These are phyloP conservation scores for Crucibulum laeve DNA, from an alignment of 768 basidiomycete species.

Conservation along the genomic window DNA sequence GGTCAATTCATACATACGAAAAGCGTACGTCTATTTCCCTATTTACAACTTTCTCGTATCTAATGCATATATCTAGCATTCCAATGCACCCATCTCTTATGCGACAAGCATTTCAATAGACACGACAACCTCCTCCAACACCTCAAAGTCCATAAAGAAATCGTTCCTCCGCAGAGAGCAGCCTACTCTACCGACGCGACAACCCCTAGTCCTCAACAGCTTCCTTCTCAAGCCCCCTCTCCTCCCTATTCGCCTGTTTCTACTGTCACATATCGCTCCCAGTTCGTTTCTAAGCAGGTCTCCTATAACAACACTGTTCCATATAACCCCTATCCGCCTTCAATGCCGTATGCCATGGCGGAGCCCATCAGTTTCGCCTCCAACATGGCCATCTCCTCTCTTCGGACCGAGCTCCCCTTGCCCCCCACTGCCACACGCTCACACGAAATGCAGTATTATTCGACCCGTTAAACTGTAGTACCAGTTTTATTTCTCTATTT, in stretches of 20 bases:
- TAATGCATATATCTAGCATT: conserved; percentile 52
- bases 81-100: conserved; percentile 61
- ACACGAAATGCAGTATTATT: too few relatives aligned
- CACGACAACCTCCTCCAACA: conserved; percentile 82
- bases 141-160: conserved; percentile 60
- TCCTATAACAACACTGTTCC: conserved; percentile 1
- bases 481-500: too few relatives aligned
- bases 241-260: too few relatives aligned
- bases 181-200: not conserved
- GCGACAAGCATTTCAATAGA: conserved; percentile 72
- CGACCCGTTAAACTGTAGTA: too few relatives aligned
- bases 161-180: conserved; percentile 9
- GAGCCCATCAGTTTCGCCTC: conserved; percentile 26
- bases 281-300: too few relatives aligned
- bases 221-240: too few relatives aligned
- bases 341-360: conserved; percentile 9
- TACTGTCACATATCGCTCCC: too few relatives aligned
- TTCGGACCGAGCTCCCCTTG: conserved; percentile 36
- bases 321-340: conserved; percentile 10
- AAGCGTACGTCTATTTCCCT: conserved; percentile 52
- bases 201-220: conserved; percentile 6
- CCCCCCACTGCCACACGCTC: too few relatives aligned
- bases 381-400: conserved; percentile 40
- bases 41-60: conserved; percentile 8
- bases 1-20: conserved; percentile 72